A percentile compares a stretch with the other conserved stretches of the same genome.
These are phyloP conservation scores for Candolleomyces efflorescens DNA, from an alignment of 768 basidiomycete genomes.

Conservation along the genomic window DNA sequence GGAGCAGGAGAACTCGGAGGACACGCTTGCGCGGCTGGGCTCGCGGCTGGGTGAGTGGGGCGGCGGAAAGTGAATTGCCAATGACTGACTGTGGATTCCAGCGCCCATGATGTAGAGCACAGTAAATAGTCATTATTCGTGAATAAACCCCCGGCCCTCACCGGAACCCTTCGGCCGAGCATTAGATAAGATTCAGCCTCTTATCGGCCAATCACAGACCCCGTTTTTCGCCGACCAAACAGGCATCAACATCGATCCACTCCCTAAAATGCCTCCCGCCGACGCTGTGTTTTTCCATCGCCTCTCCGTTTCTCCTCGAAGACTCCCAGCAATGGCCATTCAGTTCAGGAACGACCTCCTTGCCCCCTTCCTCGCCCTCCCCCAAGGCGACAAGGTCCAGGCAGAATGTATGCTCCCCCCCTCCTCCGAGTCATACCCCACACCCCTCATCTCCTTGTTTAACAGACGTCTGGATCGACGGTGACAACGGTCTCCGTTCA, in stretches of 20 bases:
- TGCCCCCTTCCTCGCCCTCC: slow-evolving; percentile 82
- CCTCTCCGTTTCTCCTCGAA: slow-evolving; percentile 14
- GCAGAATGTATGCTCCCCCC: slow-evolving; percentile 71
- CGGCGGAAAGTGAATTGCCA: slow-evolving; percentile 13
- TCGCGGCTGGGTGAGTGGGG: slow-evolving; percentile 62
- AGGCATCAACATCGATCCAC: slow-evolving; percentile 25
- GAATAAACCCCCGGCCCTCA: background rate
- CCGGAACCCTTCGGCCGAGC: background rate
- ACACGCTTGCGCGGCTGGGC: slow-evolving; percentile 72
- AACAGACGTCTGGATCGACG: slow-evolving; percentile 97
- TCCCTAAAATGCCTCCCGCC: slow-evolving; percentile 19
- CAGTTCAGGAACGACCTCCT: slow-evolving; percentile 80
- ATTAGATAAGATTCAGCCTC: slow-evolving; percentile 7
- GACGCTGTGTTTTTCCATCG: slow-evolving; percentile 19
- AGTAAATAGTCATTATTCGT: no score
- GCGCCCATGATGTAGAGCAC: slow-evolving; percentile 47
- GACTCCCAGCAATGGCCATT: slow-evolving; percentile 26
- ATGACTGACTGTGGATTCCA: slow-evolving; percentile 16
- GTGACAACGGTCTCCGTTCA: slow-evolving; percentile 88
- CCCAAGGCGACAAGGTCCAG: slow-evolving; percentile 90
- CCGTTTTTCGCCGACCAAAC: slow-evolving; percentile 20
- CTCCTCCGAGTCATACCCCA: slow-evolving; percentile 9
- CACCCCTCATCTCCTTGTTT: slow-evolving; percentile 14
- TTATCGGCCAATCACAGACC: slow-evolving; percentile 45
- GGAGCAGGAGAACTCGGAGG: slow-evolving; percentile 82